Base-by-base conservation (phyloP, 148 eudicot genomes). In the Fagopyrum homotropicum region DNA sequence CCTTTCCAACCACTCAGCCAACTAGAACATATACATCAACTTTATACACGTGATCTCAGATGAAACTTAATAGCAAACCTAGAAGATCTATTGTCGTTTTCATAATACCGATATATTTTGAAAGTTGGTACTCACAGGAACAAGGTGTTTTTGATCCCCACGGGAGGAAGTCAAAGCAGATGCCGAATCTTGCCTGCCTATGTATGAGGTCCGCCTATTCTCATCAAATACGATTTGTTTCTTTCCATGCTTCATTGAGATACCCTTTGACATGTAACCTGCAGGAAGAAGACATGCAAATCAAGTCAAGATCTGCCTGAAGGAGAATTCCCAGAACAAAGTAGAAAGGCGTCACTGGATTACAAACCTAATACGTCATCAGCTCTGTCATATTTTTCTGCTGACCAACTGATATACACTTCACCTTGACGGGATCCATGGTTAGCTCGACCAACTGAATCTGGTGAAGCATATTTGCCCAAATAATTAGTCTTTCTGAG, bases 171-270 rank as follows among this genome's bases (percentile, higher is more conserved):
- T 75, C 54, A 86, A 80, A 43, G 79, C 74, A 52, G 93, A 82
- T 30, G 73, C n/a, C 2, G 86, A 69, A 73, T 85, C 89, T 47
- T 81, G 82, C 70, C 77, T 81, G 69, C 76, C 74, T 54, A 78
- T 46, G 77, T 92, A 95, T 29, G 97, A 86, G 72, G 79, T 83
- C 56, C 99, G 96, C 80, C 85, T 90, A 79, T 78, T 92, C 76
- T 90, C 96, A 61, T 95, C 94, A 7, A 85, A 78, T 7, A 82
- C 51, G 35, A 89, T 79, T 57, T 86, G 87, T 76, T 85, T 90
- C 75, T 90, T 95, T 54, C 96, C 93, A 83, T 86, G 77, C 82
- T 85, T 92, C 86, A 86, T 46, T 54, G 79, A 70, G 40, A 60
- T 80, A 81, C 88, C 97, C 88, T 72, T 90, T 59, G 86, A 70